A percentile compares a stretch with the other conserved stretches of the same genome.
Evolutionary conservation across 192 early-diverging fungal species (phyloP).

Genomic region (Rhizophlyctis rosea): DNA sequence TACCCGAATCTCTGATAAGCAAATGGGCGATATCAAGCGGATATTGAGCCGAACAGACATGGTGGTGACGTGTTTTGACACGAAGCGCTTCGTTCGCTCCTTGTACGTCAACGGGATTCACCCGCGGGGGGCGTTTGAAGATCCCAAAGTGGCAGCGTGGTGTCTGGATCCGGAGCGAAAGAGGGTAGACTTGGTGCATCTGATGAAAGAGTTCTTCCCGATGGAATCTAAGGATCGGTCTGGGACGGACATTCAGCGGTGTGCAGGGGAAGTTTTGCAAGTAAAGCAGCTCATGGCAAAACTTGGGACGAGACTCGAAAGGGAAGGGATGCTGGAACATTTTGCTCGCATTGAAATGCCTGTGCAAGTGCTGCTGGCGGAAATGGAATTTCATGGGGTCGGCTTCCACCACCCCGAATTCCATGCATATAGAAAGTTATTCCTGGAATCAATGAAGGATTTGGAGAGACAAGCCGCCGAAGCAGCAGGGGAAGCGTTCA

Average conservation of each 20-base stretch:
- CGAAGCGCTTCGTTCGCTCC: too few relatives aligned
- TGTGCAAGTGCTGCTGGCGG: constrained; percentile 14
- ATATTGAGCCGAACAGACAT: too few relatives aligned
- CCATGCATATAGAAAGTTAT: constrained; percentile 1
- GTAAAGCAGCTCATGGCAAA: not conserved
- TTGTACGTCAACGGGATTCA: constrained; percentile 5
- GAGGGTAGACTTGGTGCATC: not conserved
- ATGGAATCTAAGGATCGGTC: not conserved
- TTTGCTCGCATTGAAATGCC: constrained; percentile 25
- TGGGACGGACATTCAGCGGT: not conserved
- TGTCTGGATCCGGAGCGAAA: constrained; percentile 13
- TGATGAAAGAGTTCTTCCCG: constrained; percentile 2
- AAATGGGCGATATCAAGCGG: too few relatives aligned
- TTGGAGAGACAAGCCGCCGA: constrained; percentile 7
- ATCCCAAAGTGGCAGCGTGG: constrained; percentile 29
- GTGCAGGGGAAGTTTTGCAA: constrained; percentile 3
- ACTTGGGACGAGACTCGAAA: not conserved
- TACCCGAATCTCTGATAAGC: not conserved
- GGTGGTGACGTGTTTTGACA: constrained; percentile 6
- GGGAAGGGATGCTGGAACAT: constrained; percentile 13
- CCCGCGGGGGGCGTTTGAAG: not conserved
- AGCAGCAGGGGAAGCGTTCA: constrained; percentile 5
- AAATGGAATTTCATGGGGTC: constrained; percentile 23
- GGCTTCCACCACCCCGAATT: constrained; percentile 18
- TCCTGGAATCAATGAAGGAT: not conserved